phyloP scores from a whole-genome alignment of 1,284 basidiomycete species.

The Anthracocystis walkeri region DNA sequence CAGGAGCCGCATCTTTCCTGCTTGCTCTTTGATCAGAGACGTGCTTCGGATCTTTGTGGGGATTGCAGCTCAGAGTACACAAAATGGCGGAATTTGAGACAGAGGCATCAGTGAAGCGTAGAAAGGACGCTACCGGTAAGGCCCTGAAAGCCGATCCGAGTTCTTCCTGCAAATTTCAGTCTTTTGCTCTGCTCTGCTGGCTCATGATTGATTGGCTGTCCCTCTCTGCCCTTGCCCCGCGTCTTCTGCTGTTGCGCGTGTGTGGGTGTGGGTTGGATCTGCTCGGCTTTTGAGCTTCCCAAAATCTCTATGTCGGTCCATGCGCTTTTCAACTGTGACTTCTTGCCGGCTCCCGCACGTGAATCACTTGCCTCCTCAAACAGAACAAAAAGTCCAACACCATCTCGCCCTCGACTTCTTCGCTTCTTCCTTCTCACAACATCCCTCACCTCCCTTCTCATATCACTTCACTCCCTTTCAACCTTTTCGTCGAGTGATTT shows the following conservation, averaged over 20 bases:
- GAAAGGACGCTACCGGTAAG: slow-evolving; percentile 23
- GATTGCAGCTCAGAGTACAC: no score
- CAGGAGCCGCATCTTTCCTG: no score
- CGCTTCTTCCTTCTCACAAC: slow-evolving; percentile 16
- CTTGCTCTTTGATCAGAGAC: no score
- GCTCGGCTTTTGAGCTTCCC: background rate
- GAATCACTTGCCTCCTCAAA: slow-evolving; percentile 8
- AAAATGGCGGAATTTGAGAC: background rate
- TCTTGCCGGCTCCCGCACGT: slow-evolving; percentile 17
- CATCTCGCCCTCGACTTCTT: background rate
- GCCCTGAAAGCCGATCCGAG: slow-evolving; percentile 44
- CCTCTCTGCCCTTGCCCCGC: slow-evolving; percentile 11
- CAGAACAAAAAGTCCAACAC: slow-evolving; percentile 12
- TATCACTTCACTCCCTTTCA: slow-evolving; percentile 10
- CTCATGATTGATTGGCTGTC: background rate
- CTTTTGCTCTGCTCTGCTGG: background rate
- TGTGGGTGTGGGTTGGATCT: no score
- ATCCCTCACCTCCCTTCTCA: slow-evolving; percentile 8
- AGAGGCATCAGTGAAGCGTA: background rate
- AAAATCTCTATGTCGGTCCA: slow-evolving; percentile 8
- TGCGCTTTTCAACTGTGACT: slow-evolving; percentile 7
- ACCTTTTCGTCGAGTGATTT: slow-evolving; percentile 20
- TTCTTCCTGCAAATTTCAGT: slow-evolving; percentile 20
- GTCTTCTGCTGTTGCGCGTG: background rate
- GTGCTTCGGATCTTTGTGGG: no score